phyloP scores from a whole-genome alignment of 495 filamentous ascomycete species.

The Pseudotulostoma volvatum region DNA sequence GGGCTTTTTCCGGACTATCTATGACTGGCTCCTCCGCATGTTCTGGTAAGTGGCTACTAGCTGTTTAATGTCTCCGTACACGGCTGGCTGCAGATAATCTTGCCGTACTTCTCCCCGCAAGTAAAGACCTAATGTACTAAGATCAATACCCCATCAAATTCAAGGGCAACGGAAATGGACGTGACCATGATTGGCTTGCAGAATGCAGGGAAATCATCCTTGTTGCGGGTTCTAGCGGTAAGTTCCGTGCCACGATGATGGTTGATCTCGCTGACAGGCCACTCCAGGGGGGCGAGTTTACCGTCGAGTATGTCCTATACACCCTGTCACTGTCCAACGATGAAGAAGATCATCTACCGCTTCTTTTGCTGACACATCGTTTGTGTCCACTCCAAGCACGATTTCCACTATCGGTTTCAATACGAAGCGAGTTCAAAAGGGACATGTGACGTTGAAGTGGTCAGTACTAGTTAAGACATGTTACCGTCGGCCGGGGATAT shows the following conservation, averaged over 20 bases:
- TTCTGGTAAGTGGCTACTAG: constrained; percentile 76
- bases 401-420: constrained; percentile 98
- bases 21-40: constrained; percentile 94
- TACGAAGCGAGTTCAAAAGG: constrained; percentile 95
- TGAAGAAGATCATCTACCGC: background rate
- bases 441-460: constrained; percentile 98
- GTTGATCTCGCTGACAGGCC: constrained; percentile 11
- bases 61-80: too few species aligned
- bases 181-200: constrained; percentile 98
- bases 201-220: constrained; percentile 93
- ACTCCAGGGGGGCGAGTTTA: constrained; percentile 87
- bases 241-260: constrained; percentile 17
- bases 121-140: constrained; percentile 13
- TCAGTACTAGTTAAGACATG: constrained; percentile 25
- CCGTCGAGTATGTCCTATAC: constrained; percentile 70
- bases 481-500: background rate
- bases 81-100: too few species aligned
- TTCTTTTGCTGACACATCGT: constrained; percentile 23
- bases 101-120: constrained; percentile 25
- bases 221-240: constrained; percentile 89
- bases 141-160: constrained; percentile 11
- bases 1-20: constrained; percentile 79
- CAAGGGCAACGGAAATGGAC: constrained; percentile 96
- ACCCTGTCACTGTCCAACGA: background rate
- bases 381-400: constrained; percentile 42